phyloP scores from a whole-genome alignment of 768 basidiomycete genomes.

The Lentinula raphanica region DNA sequence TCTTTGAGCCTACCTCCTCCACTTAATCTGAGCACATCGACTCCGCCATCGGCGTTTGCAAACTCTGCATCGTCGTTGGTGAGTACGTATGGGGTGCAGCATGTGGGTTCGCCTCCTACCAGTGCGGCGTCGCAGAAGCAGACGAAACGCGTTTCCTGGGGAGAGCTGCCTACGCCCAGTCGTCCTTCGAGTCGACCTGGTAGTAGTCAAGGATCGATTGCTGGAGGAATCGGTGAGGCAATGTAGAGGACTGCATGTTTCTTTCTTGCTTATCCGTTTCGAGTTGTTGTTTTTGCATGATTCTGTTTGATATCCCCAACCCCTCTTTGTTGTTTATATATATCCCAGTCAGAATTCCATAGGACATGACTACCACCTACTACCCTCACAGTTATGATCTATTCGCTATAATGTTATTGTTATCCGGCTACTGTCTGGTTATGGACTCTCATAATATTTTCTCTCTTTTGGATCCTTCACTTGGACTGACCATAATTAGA shows the following conservation, averaged over 20 bases:
- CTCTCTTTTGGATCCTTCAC: too few relatives aligned
- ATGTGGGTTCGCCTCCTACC: neutral
- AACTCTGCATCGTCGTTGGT: constrained; percentile 3
- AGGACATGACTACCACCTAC: neutral
- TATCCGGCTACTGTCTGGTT: too few relatives aligned
- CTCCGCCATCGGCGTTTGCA: constrained; percentile 1
- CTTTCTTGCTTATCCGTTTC: neutral
- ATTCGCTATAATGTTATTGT: neutral
- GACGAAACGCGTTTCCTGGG: neutral
- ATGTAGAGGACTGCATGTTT: neutral
- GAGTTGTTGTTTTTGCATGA: neutral
- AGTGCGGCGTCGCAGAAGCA: neutral
- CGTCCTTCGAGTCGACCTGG: neutral
- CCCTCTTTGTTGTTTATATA: neutral
- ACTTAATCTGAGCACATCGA: neutral
- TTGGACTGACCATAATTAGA: too few relatives aligned
- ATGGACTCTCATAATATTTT: constrained; percentile 4
- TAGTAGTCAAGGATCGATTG: neutral
- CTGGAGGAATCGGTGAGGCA: neutral
- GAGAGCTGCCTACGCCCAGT: neutral
- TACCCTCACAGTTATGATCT: too few relatives aligned
- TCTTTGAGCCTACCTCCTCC: neutral
- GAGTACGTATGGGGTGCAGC: neutral
- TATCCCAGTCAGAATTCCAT: neutral
- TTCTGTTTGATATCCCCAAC: too few relatives aligned